These are phyloP conservation scores for Leccinum uliginosum DNA, from an alignment of 768 basidiomycete genomes.

Conservation along the genomic window DNA sequence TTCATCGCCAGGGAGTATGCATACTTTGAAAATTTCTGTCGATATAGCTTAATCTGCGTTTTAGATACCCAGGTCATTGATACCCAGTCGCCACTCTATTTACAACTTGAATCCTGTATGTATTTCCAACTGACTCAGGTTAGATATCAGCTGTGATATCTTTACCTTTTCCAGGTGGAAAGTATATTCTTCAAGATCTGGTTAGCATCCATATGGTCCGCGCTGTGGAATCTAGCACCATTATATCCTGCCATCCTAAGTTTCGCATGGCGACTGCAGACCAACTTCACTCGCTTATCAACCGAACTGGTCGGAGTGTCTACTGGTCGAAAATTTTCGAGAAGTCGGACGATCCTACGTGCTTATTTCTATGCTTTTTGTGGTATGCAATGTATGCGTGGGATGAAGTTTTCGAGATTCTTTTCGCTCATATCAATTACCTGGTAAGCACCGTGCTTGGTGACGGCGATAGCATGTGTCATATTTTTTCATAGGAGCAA, in stretches of 20 bases:
- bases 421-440: conserved; percentile 47
- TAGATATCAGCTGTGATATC: conserved; percentile 1
- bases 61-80: conserved; percentile 38
- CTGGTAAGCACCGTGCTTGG: conserved; percentile 36
- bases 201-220: conserved; percentile 51
- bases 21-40: background rate
- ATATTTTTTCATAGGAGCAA: conserved; percentile 37
- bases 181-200: conserved; percentile 38
- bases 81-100: conserved; percentile 46
- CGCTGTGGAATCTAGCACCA: conserved; percentile 17
- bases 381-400: conserved; percentile 63
- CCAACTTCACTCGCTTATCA: conserved; percentile 26
- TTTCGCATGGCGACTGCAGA: conserved; percentile 19
- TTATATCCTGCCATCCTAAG: conserved; percentile 31
- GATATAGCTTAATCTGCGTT: background rate
- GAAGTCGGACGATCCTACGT: conserved; percentile 44
- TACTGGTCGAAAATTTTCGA: conserved; percentile 30
- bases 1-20: conserved; percentile 8
- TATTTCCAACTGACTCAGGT: background rate
- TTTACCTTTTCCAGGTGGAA: conserved; percentile 8
- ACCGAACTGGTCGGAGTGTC: conserved; percentile 29
- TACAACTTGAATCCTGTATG: conserved; percentile 30
- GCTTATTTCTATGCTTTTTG: conserved; percentile 46
- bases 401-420: conserved; percentile 53
- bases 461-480: background rate